These are phyloP conservation scores for Penicillium silybi DNA, from an alignment of 495 filamentous ascomycete genomes.

Conservation along the genomic window DNA sequence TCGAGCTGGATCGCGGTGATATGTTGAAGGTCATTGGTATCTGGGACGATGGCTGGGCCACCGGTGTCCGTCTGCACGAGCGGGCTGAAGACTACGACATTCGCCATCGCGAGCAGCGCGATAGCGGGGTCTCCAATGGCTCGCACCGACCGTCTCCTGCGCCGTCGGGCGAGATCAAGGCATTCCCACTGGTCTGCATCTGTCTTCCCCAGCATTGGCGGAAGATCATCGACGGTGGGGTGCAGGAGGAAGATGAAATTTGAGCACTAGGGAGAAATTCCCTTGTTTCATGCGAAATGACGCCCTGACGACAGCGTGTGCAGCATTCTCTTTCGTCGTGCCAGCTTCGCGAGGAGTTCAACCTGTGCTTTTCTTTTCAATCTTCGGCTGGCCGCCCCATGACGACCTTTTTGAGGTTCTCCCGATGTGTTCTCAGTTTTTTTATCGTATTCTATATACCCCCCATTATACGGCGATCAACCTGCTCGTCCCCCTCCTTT, in stretches of 20 bases:
- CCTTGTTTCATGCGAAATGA: slow-evolving; percentile 33
- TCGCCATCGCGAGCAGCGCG: slow-evolving; percentile 71
- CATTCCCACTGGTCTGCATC: slow-evolving; percentile 96
- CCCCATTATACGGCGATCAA: slow-evolving; percentile 28
- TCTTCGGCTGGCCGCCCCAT: slow-evolving; percentile 15
- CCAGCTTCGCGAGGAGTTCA: slow-evolving; percentile 19
- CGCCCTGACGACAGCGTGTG: slow-evolving; percentile 42
- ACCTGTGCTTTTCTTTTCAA: slow-evolving; percentile 13
- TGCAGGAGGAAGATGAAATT: slow-evolving; percentile 31
- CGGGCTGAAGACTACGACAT: slow-evolving; percentile 85
- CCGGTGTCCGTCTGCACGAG: slow-evolving; percentile 77
- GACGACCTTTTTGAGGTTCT: slow-evolving; percentile 5
- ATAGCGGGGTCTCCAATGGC: slow-evolving; percentile 88
- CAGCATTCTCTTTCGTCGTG: slow-evolving; percentile 23
- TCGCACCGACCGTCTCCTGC: slow-evolving; percentile 66
- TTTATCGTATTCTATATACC: slow-evolving; percentile 35
- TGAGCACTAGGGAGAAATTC: slow-evolving; percentile 20
- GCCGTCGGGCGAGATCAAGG: slow-evolving; percentile 84
- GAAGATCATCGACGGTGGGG: slow-evolving; percentile 82
- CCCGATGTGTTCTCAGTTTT: slow-evolving; percentile 14
- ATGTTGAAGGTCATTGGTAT: slow-evolving; percentile 99
- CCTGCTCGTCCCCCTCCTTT: slow-evolving; percentile 20
- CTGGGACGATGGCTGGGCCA: slow-evolving; percentile 99
- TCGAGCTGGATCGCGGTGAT: slow-evolving; percentile 89
- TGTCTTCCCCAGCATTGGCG: slow-evolving; percentile 97